Conservation (phyloP, 768 basidiomycete species). For the Mrakia hoshinonis region DNA sequence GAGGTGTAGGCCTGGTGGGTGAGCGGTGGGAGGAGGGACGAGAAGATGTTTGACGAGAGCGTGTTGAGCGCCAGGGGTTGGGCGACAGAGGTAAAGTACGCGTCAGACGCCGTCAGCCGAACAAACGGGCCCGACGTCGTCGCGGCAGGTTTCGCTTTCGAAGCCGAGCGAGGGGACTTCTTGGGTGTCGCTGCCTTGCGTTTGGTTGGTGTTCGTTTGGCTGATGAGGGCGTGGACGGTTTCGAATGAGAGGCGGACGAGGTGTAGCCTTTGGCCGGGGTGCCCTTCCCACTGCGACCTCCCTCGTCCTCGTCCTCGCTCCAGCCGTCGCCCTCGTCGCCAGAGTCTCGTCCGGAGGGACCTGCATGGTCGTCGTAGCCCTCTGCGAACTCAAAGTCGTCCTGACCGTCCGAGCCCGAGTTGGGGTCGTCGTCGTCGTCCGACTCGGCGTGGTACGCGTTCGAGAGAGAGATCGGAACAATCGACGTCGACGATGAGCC, state of each 20-base stretch:
- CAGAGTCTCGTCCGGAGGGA: background rate
- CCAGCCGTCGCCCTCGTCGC: background rate
- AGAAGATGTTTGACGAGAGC: constrained; percentile 74
- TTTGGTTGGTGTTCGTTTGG: constrained; percentile 2
- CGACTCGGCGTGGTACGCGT: background rate
- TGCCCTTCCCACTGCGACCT: constrained; percentile 11
- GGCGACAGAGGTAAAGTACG: constrained; percentile 55
- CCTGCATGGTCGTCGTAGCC: constrained; percentile 1
- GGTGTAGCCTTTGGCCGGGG: background rate
- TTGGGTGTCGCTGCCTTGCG: constrained; percentile 6
- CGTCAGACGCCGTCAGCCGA: constrained; percentile 66
- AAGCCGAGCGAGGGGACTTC: background rate
- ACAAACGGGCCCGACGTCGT: constrained; percentile 39
- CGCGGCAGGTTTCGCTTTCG: background rate
- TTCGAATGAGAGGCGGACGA: background rate
- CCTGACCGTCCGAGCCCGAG: background rate
- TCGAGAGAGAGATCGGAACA: constrained; percentile 13
- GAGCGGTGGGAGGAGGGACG: constrained; percentile 61
- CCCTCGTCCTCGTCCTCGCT: constrained; percentile 8
- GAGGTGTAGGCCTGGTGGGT: constrained; percentile 52
- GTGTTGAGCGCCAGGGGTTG: constrained; percentile 45
- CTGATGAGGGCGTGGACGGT: background rate
- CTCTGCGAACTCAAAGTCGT: constrained; percentile 11
- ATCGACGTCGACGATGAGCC: background rate
- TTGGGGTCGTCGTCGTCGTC: constrained; percentile 10